phyloP scores from a whole-genome alignment of 495 filamentous ascomycete genomes.

The Aspergillus saccharolyticus region DNA sequence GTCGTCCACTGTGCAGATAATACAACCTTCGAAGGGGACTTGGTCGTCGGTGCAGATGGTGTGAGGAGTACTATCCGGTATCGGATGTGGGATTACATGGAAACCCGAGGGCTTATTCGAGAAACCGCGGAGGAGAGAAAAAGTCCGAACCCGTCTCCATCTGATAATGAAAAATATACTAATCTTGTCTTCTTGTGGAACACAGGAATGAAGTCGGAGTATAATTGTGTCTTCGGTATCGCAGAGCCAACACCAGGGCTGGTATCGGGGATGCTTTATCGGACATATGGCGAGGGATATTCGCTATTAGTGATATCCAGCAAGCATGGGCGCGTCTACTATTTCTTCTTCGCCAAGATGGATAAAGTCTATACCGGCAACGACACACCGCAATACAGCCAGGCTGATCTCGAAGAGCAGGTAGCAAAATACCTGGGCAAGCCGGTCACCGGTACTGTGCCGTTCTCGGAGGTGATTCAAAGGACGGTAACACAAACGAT shows the following conservation, averaged over 20 bases:
- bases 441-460: background rate
- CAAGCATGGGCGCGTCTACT: background rate
- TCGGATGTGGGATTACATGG: constrained; percentile 27
- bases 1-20: constrained; percentile 1
- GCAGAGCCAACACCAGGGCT: constrained; percentile 10
- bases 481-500: background rate
- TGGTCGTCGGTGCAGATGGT: constrained; percentile 8
- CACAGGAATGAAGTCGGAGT: constrained; percentile 17
- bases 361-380: background rate
- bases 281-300: constrained; percentile 1
- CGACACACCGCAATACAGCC: background rate
- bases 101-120: constrained; percentile 9
- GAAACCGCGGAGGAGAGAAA: constrained; percentile 11
- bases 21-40: constrained; percentile 1
- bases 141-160: constrained; percentile 11
- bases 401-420: background rate
- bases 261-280: constrained; percentile 4
- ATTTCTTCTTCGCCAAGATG: constrained; percentile 6
- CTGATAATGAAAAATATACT: too few species aligned
- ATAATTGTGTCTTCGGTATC: constrained; percentile 20
- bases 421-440: background rate
- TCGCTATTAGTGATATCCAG: background rate
- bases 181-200: constrained; percentile 15
- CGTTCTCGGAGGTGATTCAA: background rate
- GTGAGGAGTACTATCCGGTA: constrained; percentile 4